phyloP scores from a whole-genome alignment of 2,329 filamentous ascomycete genomes.

The Tolypocladium inflatum region DNA sequence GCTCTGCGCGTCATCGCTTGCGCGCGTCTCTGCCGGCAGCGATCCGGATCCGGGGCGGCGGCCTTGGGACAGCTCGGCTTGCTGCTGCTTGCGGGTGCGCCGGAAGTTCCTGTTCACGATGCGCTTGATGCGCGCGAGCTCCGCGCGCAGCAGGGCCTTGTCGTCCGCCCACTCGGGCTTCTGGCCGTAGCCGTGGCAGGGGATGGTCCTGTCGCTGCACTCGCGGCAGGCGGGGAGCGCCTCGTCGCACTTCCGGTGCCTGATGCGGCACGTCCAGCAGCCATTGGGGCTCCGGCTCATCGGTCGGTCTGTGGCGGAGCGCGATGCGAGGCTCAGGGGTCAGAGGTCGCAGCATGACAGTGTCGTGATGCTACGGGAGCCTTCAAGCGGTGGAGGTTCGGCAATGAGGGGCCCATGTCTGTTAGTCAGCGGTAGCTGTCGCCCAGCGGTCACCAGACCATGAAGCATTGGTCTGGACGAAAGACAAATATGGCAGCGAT shows the following conservation, averaged over 20 bases:
- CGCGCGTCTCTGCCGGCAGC: not conserved
- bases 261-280: constrained; percentile 19
- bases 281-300: constrained; percentile 11
- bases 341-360: too few species aligned
- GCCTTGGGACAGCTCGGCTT: not conserved
- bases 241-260: constrained; percentile 19
- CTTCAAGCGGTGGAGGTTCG: too few species aligned
- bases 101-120: constrained; percentile 14
- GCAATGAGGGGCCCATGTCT: too few species aligned
- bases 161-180: constrained; percentile 25
- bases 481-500: too few species aligned
- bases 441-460: too few species aligned
- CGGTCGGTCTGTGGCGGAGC: not conserved
- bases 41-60: not conserved
- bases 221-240: constrained; percentile 11
- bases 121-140: constrained; percentile 12
- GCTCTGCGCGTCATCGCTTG: not conserved
- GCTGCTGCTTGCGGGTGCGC: constrained; percentile 4
- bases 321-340: not conserved
- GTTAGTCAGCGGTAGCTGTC: not conserved
- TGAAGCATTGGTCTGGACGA: too few species aligned
- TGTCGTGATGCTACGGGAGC: too few species aligned
- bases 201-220: constrained; percentile 12
- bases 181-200: constrained; percentile 17
- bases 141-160: constrained; percentile 15